Conservation (phyloP, 805 yeast genomes). For the Priceomyces medius region DNA sequence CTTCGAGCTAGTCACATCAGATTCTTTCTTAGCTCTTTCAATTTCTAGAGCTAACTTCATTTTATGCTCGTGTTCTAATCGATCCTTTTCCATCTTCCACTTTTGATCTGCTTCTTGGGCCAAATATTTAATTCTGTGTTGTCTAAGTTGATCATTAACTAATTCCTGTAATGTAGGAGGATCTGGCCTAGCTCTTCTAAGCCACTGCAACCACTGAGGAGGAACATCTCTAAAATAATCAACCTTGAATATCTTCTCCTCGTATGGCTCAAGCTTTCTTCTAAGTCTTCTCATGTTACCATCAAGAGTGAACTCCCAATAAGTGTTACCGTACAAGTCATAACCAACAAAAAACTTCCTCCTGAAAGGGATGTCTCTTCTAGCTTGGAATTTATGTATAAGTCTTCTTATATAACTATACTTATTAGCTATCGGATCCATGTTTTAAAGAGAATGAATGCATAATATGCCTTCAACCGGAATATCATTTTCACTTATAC, state of each 20-base stretch:
- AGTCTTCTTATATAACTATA: slow-evolving; percentile 51
- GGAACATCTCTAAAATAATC: slow-evolving; percentile 61
- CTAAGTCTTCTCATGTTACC: slow-evolving; percentile 54
- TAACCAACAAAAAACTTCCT: slow-evolving; percentile 69
- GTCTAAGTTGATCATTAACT: slow-evolving; percentile 55
- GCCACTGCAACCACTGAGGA: slow-evolving; percentile 83
- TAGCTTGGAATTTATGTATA: slow-evolving; percentile 56
- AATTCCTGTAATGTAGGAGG: slow-evolving; percentile 68
- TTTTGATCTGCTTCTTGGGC: slow-evolving; percentile 47
- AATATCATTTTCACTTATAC: no score
- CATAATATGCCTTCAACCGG: no score
- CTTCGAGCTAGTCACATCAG: slow-evolving; percentile 9
- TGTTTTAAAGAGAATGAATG: no score
- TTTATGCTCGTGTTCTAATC: slow-evolving; percentile 33
- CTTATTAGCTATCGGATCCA: slow-evolving; percentile 51
- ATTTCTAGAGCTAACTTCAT: slow-evolving; percentile 32
- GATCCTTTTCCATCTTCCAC: slow-evolving; percentile 36
- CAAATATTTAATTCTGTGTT: slow-evolving; percentile 49
- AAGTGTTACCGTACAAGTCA: slow-evolving; percentile 80
- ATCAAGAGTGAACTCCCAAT: slow-evolving; percentile 74
- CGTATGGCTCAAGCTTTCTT: slow-evolving; percentile 59
- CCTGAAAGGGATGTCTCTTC: slow-evolving; percentile 67
- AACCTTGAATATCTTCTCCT: slow-evolving; percentile 46
- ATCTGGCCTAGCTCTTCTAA: slow-evolving; percentile 56
- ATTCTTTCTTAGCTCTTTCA: slow-evolving; percentile 22